Base-by-base conservation (phyloP, 768 basidiomycete genomes). In the Tulasnella sp. region DNA sequence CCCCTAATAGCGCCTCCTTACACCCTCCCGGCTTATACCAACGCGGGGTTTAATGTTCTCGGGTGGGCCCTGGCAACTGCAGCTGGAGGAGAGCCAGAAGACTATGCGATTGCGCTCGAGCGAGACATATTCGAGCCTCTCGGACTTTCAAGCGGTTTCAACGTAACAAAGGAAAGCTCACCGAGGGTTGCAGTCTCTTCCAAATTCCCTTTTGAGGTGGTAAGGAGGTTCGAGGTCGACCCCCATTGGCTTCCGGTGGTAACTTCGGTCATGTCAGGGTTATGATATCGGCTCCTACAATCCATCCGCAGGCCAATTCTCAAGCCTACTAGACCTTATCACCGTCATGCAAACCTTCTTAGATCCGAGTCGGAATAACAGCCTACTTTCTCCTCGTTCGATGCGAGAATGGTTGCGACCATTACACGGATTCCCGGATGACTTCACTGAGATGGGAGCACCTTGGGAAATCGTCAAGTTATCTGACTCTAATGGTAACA, bases 101-200 rank as follows among this genome's bases (percentile, higher is more conserved):
- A 86, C 0, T 87, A 89, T 80, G 86, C 87, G 88, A 89, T 12
- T 0, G 46, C 16, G 46, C 84, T 90, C n/a, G 18, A 91, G n/a
- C 83, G 88, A 34, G 89, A 91, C 80, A 86, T 91, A 24, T 90
- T 90, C 83, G 85, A 83, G 4, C 89, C 89, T 2, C 82, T 91
- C 73, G 86, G 86, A 9, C 48, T 80, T 22, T 34, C 37, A n/a
- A 44, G 72, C 37, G 34, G 46, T 3, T 80, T 74, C 41, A 40
- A 14, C 34, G 28, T 37, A 16, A 48, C 79, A 31, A 22, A 69
- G 11, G 22, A 75, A 42, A 46, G 22, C 28, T 74, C 46, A 1
- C n/a, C 20, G 7, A 74, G 44, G 18, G 46, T 80, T 18, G 72
- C 37, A 1, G 79, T 80, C 6, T 11, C n/a, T 46, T 48, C 24